Base-by-base conservation (phyloP, 768 basidiomycete species). In the Amanita exitialis region DNA sequence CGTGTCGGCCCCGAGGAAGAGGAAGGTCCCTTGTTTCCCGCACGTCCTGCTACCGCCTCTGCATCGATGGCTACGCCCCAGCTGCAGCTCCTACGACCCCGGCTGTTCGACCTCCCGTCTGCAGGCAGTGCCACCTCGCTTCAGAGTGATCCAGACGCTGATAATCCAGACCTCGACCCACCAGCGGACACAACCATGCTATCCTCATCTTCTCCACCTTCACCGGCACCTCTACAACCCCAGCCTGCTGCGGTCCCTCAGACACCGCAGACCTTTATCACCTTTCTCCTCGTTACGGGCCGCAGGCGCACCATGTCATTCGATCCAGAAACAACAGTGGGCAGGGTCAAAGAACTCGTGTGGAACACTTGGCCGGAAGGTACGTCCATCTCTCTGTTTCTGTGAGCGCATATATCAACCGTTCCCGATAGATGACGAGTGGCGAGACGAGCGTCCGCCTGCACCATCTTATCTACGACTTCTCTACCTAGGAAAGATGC, bases 351-450 rank as follows among this genome's bases (percentile, higher is more conserved):
- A 65, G 88, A 90, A 67, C 75, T 90, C 43, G 78, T 83, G 34
- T 90, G 88, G 87, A 86, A 82, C 66, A 76, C 79, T 30, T 90
- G 88, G 87, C 85, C 85, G 25, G 67, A 70, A 58, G 86, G 86
- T 82, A 55, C 59, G 77, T 25, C 28, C 46, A 16, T 8, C 10
- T 37, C 42, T 20, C 13, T 16, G 25, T 23, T 52, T 54, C 48
- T 47, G 32, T 53, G 43, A 53, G 21, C 49, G 56, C 49, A 23
- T 13, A 57, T 50, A 44, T 34, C 46, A 21, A 50, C 53, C 36
- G 15, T 32, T 32, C 20, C 30, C 47, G 27, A n/a, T 53, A 41
- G 10, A 34, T 48, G 57, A 47, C 81, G 87, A 88, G 50, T 89
- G 86, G 86, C 80, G 82, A 63, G 82, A 83, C 57, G 85, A 86